Evolutionary conservation across 176 grass and related monocot genomes (phyloP).

Genomic region (Dactylis glomerata): DNA sequence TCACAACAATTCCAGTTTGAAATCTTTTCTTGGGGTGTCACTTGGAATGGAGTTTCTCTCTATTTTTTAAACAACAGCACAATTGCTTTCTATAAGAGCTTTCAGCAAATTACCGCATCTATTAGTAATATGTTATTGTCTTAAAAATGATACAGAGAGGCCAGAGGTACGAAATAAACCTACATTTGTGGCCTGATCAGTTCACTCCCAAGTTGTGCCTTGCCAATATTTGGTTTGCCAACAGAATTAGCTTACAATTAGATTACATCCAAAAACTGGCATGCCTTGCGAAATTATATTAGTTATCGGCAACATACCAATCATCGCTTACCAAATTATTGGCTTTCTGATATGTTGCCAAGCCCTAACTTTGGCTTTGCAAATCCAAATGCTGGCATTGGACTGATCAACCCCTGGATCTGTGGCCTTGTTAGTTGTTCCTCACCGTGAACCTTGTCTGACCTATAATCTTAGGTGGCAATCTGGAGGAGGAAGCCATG

Average conservation of each 20-base stretch:
- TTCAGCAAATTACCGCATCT: background rate
- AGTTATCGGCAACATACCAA: background rate
- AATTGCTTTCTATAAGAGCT: background rate
- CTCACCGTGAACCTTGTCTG: background rate
- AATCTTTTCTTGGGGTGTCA: background rate
- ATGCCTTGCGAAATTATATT: background rate
- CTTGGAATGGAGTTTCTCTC: background rate
- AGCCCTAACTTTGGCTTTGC: background rate
- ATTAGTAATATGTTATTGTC: background rate
- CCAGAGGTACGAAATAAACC: background rate
- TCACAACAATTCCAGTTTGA: background rate
- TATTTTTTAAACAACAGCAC: background rate
- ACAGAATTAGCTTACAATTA: no score
- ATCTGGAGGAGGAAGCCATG: background rate
- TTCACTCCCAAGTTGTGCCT: background rate
- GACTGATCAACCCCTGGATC: background rate
- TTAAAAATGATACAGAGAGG: background rate
- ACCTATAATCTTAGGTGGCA: background rate
- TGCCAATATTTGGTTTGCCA: background rate
- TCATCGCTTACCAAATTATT: background rate
- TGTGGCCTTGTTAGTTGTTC: background rate
- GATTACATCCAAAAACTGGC: background rate
- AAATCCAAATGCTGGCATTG: background rate
- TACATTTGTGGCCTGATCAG: background rate
- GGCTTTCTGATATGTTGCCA: background rate